Evolutionary conservation across 805 yeast genomes (phyloP).

Genomic region (Metschnikowia dekortorum): DNA sequence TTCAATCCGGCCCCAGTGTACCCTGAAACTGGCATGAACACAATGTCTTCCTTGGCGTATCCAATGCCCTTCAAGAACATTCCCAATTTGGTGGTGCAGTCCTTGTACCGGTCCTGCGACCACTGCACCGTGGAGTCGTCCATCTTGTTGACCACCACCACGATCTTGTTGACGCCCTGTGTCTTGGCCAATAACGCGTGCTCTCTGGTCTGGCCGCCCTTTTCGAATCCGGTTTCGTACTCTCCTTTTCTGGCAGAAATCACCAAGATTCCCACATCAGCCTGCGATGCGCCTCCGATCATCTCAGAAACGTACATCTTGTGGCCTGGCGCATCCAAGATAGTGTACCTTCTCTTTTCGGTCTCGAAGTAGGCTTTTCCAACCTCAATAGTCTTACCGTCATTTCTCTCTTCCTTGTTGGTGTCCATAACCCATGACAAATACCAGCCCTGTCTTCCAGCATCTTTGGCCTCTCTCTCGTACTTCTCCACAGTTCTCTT

Average conservation of each 20-base stretch:
- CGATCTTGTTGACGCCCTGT: slow-evolving; percentile 92
- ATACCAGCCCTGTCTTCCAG: slow-evolving; percentile 99
- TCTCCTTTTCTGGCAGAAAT: slow-evolving; percentile 99
- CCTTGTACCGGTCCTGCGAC: slow-evolving; percentile 95
- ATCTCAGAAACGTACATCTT: slow-evolving; percentile 97
- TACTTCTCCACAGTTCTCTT: slow-evolving; percentile 98
- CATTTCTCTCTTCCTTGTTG: slow-evolving; percentile 96
- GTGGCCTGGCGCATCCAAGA: slow-evolving; percentile 99
- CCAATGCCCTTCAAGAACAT: slow-evolving; percentile 84
- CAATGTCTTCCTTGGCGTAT: slow-evolving; percentile 78
- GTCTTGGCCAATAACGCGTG: slow-evolving; percentile 97
- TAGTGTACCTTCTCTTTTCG: slow-evolving; percentile 95
- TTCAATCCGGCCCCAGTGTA: slow-evolving; percentile 96
- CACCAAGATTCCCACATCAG: slow-evolving; percentile 96
- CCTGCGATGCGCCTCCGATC: slow-evolving; percentile 99
- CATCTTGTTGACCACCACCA: slow-evolving; percentile 97
- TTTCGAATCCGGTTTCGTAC: slow-evolving; percentile 98
- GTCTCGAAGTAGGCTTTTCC: slow-evolving; percentile 98
- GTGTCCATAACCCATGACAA: slow-evolving; percentile 99
- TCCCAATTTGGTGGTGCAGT: slow-evolving; percentile 82
- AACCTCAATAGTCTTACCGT: slow-evolving; percentile 98
- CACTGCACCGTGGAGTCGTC: slow-evolving; percentile 96
- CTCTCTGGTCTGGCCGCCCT: slow-evolving; percentile 98
- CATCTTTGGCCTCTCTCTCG: slow-evolving; percentile 97
- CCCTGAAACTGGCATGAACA: slow-evolving; percentile 97